Base-by-base conservation (phyloP, 2,329 filamentous ascomycete genomes). In the Ophiostoma sp. region DNA sequence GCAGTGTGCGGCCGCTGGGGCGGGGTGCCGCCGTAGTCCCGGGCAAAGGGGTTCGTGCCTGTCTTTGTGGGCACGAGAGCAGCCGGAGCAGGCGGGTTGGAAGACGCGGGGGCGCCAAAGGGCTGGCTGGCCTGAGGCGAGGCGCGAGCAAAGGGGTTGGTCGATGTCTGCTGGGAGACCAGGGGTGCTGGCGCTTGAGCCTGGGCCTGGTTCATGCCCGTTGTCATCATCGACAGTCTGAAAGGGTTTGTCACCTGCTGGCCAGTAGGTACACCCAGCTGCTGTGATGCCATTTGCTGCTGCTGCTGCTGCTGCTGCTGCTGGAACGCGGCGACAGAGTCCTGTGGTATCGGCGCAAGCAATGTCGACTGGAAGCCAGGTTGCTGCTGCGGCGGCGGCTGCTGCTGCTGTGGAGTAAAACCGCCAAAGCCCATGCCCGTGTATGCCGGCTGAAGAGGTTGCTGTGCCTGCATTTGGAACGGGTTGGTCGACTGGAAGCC, bases 211-310 rank as follows among this genome's bases (percentile, higher is more conserved):
- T 67, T 57, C 52, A 27, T 57, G 76, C 85, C 83, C 72, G 78
- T 81, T 82, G 85, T 84, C 81, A 97, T 83, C 89, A 94, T 94
- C 1, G 94, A 97, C 77, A 93, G 90, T 60, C 95, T 87, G 86
- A 99, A 99, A 0, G 95, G 95, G 77, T 99, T 99, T 8, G 93
- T 97, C 31, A 83, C 88, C 75, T 89, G 86, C 77, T 84, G 85
- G 71, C 84, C 83, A 33, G 71, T 72, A 79, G 82, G 76, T 79
- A 69, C 82, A 79, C 73, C 83, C 76, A 78, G 82, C 75, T 68
- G 70, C 73, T 78, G 76, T 1, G 71, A 57, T 20, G 67, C 23
- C 17, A 41, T 6, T 15, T 52, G 33, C 3, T 33, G 67, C 17
- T 68, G 64, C 35, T 69, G 71, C 3, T 69, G 72, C 20, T 70